Conservation (phyloP, 202 grass and related monocot genomes). For the Setaria italica region DNA sequence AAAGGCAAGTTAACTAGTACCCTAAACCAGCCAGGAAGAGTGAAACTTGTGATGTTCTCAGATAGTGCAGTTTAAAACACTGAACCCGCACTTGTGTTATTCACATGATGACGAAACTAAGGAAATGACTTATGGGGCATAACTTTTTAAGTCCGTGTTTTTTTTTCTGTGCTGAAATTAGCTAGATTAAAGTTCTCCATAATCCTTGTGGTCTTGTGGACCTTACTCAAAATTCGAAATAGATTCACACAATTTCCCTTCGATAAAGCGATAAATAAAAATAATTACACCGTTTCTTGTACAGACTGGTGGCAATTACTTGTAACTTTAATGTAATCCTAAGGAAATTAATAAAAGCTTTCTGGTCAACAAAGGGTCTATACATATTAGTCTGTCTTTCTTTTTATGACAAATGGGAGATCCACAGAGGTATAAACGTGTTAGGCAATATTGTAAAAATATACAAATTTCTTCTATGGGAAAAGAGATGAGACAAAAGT, state of each 20-base stretch:
- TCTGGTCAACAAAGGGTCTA: slow-evolving; percentile 10
- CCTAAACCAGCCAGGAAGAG: not conserved
- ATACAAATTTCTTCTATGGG: not conserved
- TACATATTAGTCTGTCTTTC: not conserved
- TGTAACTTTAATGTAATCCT: slow-evolving; percentile 23
- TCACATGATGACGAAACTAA: not conserved
- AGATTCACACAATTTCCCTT: not conserved
- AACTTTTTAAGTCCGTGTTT: not conserved
- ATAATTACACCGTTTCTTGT: slow-evolving; percentile 28
- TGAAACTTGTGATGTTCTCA: slow-evolving; percentile 2
- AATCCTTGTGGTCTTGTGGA: not conserved
- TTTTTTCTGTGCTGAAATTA: slow-evolving; percentile 8
- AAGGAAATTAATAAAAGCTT: slow-evolving; percentile 7
- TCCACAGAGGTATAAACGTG: not conserved
- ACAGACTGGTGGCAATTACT: slow-evolving; percentile 6
- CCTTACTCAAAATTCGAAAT: slow-evolving; percentile 12
- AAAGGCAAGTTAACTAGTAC: slow-evolving; percentile 69
- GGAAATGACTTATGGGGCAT: not conserved
- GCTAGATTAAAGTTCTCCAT: not conserved
- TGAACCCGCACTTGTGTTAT: not conserved
- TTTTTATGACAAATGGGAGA: not conserved
- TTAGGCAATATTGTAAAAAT: slow-evolving; percentile 19
- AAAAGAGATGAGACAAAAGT: slow-evolving; percentile 14
- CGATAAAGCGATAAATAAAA: not conserved
- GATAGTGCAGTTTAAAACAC: not conserved